These are phyloP conservation scores for Posidonia oceanica DNA, from an alignment of 116 monocot species.

Conservation along the genomic window DNA sequence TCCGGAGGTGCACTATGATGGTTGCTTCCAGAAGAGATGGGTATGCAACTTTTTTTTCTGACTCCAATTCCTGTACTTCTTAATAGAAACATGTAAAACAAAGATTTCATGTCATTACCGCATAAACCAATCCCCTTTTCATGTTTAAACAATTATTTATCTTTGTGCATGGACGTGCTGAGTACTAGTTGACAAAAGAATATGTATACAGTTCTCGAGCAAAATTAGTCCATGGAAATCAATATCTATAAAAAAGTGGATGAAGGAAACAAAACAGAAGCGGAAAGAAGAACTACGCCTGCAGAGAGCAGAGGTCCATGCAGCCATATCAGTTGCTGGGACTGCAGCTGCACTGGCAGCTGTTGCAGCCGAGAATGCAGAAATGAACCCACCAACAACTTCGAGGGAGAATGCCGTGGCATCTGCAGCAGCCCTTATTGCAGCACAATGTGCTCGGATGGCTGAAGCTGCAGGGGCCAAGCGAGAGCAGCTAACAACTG, in stretches of 20 bases:
- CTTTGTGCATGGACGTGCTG: background rate
- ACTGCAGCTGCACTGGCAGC: conserved; percentile 68
- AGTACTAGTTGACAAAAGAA: background rate
- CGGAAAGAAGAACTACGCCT: conserved; percentile 50
- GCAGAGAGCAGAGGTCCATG: conserved; percentile 59
- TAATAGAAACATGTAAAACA: background rate
- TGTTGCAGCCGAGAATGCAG: conserved; percentile 44
- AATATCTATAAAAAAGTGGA: conserved; percentile 52
- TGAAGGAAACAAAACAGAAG: conserved; percentile 55
- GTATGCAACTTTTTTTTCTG: conserved; percentile 12
- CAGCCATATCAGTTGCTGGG: conserved; percentile 68
- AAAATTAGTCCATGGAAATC: conserved; percentile 35
- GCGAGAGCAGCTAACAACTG: conserved; percentile 33
- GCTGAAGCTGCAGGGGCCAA: conserved; percentile 62
- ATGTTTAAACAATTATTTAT: background rate
- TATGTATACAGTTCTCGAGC: conserved; percentile 21
- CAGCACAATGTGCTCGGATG: conserved; percentile 49
- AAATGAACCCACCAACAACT: conserved; percentile 3
- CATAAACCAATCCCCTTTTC: background rate
- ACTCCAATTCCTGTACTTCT: background rate
- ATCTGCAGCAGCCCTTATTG: conserved; percentile 60
- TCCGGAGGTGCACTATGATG: conserved; percentile 62
- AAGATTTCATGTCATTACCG: background rate
- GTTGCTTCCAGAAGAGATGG: conserved; percentile 52
- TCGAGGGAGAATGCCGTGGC: conserved; percentile 50